Conservation (phyloP, 805 yeast species). For the Yamadazyma ubonensis region DNA sequence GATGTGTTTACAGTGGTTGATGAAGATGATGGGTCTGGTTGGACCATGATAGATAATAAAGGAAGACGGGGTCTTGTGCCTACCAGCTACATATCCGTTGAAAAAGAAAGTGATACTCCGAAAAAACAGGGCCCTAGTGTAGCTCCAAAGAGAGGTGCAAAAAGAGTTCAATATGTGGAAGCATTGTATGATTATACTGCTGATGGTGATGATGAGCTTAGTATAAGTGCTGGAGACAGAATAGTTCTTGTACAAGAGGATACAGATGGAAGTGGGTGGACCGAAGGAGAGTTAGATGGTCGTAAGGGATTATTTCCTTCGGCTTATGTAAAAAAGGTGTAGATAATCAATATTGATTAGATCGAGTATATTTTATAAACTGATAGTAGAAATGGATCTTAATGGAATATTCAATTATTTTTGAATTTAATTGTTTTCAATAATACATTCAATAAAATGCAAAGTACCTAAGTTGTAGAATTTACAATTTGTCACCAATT, state of each 20-base stretch:
- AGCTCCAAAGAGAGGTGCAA: slow-evolving; percentile 74
- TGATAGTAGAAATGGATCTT: too few relatives aligned
- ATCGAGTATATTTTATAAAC: too few relatives aligned
- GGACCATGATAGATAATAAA: slow-evolving; percentile 65
- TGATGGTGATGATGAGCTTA: slow-evolving; percentile 76
- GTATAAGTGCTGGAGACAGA: slow-evolving; percentile 69
- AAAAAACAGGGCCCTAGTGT: slow-evolving; percentile 73
- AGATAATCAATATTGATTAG: too few relatives aligned
- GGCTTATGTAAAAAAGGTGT: slow-evolving; percentile 54
- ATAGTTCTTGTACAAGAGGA: slow-evolving; percentile 59
- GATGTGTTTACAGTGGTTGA: slow-evolving; percentile 59
- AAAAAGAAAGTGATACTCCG: slow-evolving; percentile 1
- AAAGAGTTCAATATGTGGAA: slow-evolving; percentile 58
- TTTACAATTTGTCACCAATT: not conserved
- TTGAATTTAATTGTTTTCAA: too few relatives aligned
- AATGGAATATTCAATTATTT: too few relatives aligned
- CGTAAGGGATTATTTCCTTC: slow-evolving; percentile 56
- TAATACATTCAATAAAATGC: too few relatives aligned
- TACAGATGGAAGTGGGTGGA: slow-evolving; percentile 87
- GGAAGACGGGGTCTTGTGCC: slow-evolving; percentile 79
- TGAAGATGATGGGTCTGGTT: slow-evolving; percentile 87
- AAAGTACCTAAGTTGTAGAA: too few relatives aligned
- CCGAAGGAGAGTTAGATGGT: slow-evolving; percentile 69
- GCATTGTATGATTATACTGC: slow-evolving; percentile 78
- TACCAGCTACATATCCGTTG: slow-evolving; percentile 64